These are phyloP conservation scores for Rhizophora apiculata DNA, from an alignment of 345 rosid genomes.

Conservation along the genomic window DNA sequence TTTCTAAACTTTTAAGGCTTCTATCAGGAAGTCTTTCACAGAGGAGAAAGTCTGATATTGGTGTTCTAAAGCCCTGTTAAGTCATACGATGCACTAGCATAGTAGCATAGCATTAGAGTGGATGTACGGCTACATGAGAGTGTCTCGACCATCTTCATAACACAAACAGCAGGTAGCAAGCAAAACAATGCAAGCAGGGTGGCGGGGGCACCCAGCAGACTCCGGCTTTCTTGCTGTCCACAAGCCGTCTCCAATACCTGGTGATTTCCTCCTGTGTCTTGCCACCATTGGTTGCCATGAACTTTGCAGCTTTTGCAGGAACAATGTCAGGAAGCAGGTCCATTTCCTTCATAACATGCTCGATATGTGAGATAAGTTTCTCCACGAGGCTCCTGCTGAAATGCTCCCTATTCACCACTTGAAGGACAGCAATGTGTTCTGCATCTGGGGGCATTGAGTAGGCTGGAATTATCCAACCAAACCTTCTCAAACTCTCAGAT, in stretches of 20 bases:
- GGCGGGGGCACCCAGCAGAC: slow-evolving; percentile 7
- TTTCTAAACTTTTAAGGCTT: too few relatives aligned
- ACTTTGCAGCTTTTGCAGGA: not conserved
- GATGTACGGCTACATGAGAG: too few relatives aligned
- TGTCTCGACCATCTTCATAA: too few relatives aligned
- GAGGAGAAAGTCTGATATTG: too few relatives aligned
- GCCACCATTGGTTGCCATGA: not conserved
- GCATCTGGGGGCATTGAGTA: slow-evolving; percentile 19
- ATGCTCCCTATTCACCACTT: slow-evolving; percentile 19
- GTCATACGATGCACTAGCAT: too few relatives aligned
- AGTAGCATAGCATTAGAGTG: too few relatives aligned
- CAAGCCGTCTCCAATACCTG: slow-evolving; percentile 6
- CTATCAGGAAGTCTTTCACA: too few relatives aligned
- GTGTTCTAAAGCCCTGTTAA: too few relatives aligned
- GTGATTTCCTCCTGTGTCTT: not conserved
- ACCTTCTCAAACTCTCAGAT: slow-evolving; percentile 13
- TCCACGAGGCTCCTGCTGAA: slow-evolving; percentile 18
- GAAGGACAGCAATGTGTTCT: slow-evolving; percentile 15
- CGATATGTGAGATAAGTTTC: slow-evolving; percentile 14
- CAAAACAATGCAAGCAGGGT: not conserved
- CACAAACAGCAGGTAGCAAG: too few relatives aligned
- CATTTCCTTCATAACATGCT: slow-evolving; percentile 17
- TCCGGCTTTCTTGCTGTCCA: not conserved
- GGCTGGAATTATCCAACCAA: slow-evolving; percentile 23
- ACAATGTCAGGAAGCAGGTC: not conserved